Percentiles rank a stretch among this genome's conserved stretches.
These are phyloP conservation scores for Tulasnella sp. DNA, from an alignment of 768 basidiomycete genomes.

Conservation along the genomic window DNA sequence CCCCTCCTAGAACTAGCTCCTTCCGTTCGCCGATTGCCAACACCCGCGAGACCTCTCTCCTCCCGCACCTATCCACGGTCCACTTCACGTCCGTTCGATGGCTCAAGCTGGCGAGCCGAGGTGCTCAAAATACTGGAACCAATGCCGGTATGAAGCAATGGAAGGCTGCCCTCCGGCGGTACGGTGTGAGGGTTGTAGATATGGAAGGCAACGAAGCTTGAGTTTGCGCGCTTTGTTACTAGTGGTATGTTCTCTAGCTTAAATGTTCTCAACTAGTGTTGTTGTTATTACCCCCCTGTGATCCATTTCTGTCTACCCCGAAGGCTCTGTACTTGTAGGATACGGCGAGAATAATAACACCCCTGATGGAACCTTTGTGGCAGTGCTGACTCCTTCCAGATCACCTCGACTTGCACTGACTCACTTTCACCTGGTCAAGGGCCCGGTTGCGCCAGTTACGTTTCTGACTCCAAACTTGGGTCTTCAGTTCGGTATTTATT, in stretches of 20 bases:
- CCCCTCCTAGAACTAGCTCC: not conserved
- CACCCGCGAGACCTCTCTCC: not conserved
- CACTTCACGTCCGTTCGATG: conserved; percentile 6
- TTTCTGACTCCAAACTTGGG: not conserved
- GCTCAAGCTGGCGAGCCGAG: conserved; percentile 8
- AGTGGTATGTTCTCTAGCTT: not conserved
- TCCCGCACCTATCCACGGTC: not conserved
- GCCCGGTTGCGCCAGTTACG: not conserved
- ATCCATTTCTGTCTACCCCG: not conserved
- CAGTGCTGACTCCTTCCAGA: not conserved
- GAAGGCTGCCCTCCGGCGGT: conserved; percentile 9
- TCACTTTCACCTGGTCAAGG: not conserved
- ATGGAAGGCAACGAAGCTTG: conserved; percentile 17
- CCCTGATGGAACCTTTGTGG: not conserved
- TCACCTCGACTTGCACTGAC: not conserved
- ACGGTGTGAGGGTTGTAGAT: conserved; percentile 12
- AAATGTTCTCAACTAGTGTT: not conserved
- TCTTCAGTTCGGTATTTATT: too few species aligned
- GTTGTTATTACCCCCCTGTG: not conserved
- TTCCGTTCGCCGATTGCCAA: conserved; percentile 10
- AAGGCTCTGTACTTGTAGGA: not conserved
- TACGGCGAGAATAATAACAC: not conserved
- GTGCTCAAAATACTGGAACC: conserved; percentile 14
- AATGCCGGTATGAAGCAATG: conserved; percentile 18
- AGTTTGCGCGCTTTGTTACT: not conserved